Percentiles rank a stretch among this genome's conserved stretches.
Evolutionary conservation across 2,329 filamentous ascomycete species (phyloP).

Genomic region (Aspergillus tamarii): DNA sequence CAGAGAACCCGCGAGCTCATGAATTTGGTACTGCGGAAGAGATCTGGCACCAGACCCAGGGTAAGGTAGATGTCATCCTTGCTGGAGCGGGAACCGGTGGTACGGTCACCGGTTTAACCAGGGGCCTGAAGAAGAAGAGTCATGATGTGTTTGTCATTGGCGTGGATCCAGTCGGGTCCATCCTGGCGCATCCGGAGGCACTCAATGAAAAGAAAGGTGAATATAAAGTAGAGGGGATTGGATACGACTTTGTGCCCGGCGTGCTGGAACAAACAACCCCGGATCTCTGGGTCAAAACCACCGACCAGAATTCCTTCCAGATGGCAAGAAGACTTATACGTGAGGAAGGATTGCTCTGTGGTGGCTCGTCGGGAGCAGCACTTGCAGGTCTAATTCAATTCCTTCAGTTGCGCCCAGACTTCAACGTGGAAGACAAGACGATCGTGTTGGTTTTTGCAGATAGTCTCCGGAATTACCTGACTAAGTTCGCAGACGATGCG

Average conservation of each 20-base stretch:
- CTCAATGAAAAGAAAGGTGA: constrained; percentile 73
- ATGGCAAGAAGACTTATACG: constrained; percentile 79
- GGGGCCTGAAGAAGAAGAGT: constrained; percentile 79
- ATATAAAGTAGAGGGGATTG: constrained; percentile 94
- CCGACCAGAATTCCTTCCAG: constrained; percentile 80
- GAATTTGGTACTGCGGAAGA: constrained; percentile 88
- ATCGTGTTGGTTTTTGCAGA: constrained; percentile 72
- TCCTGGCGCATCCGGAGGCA: constrained; percentile 74
- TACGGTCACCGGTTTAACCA: constrained; percentile 81
- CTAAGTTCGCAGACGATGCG: constrained; percentile 92
- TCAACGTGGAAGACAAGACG: constrained; percentile 60
- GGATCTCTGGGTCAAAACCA: constrained; percentile 93
- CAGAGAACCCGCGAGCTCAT: constrained; percentile 83
- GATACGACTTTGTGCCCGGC: constrained; percentile 93
- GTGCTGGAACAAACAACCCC: constrained; percentile 76
- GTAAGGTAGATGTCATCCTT: constrained; percentile 74
- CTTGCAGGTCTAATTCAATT: too few relatives aligned
- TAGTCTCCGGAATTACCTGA: constrained; percentile 83
- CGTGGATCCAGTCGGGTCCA: constrained; percentile 83
- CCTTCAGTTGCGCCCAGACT: too few relatives aligned
- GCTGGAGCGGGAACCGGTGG: constrained; percentile 88
- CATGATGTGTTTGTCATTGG: constrained; percentile 78
- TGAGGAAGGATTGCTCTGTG: constrained; percentile 87
- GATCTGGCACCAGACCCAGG: constrained; percentile 82
- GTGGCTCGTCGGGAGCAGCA: constrained; percentile 80